These are phyloP conservation scores for Coemansia reversa DNA, from an alignment of 192 early-diverging fungal genomes.

Conservation along the genomic window DNA sequence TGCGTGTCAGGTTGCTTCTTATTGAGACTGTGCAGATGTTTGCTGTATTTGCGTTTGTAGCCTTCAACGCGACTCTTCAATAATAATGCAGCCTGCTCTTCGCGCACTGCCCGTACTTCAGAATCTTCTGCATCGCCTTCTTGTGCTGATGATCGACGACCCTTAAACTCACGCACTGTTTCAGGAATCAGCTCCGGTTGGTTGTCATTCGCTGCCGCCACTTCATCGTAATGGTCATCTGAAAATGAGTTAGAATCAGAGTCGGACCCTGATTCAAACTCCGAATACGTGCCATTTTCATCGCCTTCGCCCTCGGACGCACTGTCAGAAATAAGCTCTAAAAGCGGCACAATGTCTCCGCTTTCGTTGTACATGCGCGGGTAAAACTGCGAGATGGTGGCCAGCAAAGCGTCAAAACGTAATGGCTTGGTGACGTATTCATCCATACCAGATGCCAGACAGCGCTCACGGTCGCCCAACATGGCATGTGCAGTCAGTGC, in stretches of 20 bases:
- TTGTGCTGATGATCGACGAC: not conserved
- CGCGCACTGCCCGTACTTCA: constrained; percentile 14
- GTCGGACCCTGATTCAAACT: not conserved
- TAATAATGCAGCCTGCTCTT: constrained; percentile 23
- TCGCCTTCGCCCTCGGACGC: constrained; percentile 9
- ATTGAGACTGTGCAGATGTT: constrained; percentile 19
- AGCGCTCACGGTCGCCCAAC: constrained; percentile 86
- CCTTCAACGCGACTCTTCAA: constrained; percentile 36
- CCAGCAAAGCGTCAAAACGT: constrained; percentile 45
- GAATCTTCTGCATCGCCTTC: constrained; percentile 20
- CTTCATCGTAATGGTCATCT: too few relatives aligned
- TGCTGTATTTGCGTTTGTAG: constrained; percentile 44
- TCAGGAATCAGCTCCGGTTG: too few relatives aligned
- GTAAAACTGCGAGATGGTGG: constrained; percentile 47
- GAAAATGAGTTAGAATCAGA: not conserved
- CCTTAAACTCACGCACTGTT: too few relatives aligned
- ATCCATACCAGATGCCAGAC: constrained; percentile 81
- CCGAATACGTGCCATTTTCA: not conserved
- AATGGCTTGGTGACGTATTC: constrained; percentile 72
- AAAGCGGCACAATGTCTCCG: constrained; percentile 45
- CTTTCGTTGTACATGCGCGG: constrained; percentile 50
- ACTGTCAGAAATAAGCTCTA: constrained; percentile 13
- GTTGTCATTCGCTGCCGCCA: too few relatives aligned
- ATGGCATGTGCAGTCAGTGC: constrained; percentile 89
- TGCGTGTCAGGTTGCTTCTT: not conserved